Conservation (phyloP, 2,329 filamentous ascomycete species). For the Tricladium varicosporioides region DNA sequence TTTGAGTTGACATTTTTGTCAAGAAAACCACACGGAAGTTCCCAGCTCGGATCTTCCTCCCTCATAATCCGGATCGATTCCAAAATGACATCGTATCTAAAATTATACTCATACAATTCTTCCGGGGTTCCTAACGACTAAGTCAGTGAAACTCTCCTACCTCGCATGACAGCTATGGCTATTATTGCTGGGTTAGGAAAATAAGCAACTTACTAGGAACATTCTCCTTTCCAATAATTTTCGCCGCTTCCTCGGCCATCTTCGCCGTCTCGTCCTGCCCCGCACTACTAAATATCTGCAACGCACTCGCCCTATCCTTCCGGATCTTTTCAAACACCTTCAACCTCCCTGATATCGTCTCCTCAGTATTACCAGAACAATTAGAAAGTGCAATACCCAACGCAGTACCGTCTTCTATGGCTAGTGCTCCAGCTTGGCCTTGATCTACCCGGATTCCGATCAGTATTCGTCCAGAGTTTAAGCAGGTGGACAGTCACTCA, state of each 20-base stretch:
- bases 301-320: slow-evolving; percentile 52
- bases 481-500: slow-evolving; percentile 24
- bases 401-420: slow-evolving; percentile 65
- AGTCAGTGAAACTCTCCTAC: no score
- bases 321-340: slow-evolving; percentile 57
- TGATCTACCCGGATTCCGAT: slow-evolving; percentile 38
- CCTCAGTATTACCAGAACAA: slow-evolving; percentile 12
- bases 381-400: slow-evolving; percentile 53
- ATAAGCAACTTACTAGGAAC: slow-evolving; percentile 32
- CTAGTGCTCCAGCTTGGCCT: slow-evolving; percentile 60
- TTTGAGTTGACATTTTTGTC: no score
- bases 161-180: neutral
- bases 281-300: slow-evolving; percentile 48
- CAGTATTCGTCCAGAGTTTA: neutral
- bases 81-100: slow-evolving; percentile 30
- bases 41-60: slow-evolving; percentile 15
- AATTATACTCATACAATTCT: slow-evolving; percentile 29
- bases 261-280: slow-evolving; percentile 34
- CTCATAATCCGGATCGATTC: slow-evolving; percentile 16
- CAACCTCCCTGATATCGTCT: slow-evolving; percentile 53
- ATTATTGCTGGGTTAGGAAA: no score
- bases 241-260: slow-evolving; percentile 30
- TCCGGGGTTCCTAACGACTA: slow-evolving; percentile 24
- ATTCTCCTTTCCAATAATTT: slow-evolving; percentile 28
- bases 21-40: slow-evolving; percentile 22